phyloP scores from a whole-genome alignment of 306 rosid species.

The Corylus avellana region DNA sequence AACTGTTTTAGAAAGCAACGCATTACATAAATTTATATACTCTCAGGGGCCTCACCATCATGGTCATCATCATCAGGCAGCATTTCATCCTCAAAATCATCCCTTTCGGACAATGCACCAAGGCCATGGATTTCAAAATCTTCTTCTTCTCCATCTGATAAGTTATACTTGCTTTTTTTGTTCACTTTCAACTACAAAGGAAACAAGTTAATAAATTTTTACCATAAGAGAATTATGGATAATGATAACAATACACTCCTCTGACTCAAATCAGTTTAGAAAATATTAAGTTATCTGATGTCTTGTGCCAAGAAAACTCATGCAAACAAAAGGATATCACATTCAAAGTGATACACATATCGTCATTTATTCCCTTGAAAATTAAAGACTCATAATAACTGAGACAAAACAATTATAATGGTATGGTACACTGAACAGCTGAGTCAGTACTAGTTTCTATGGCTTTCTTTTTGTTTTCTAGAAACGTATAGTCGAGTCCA shows the following conservation, averaged over 20 bases:
- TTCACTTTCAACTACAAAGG: slow-evolving; percentile 52
- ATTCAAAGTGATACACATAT: neutral
- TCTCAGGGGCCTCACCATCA: slow-evolving; percentile 30
- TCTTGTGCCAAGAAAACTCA: neutral
- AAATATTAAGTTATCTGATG: neutral
- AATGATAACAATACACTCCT: neutral
- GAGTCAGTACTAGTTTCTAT: neutral
- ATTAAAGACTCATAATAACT: neutral
- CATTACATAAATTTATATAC: slow-evolving; percentile 8
- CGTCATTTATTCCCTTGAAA: neutral
- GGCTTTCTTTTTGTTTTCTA: no score
- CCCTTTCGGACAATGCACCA: slow-evolving; percentile 57
- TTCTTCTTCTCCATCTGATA: slow-evolving; percentile 81
- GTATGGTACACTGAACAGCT: neutral
- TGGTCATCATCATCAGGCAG: slow-evolving; percentile 43
- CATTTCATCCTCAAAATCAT: slow-evolving; percentile 79
- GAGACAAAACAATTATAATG: neutral
- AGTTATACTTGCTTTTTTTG: slow-evolving; percentile 77
- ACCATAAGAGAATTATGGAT: neutral
- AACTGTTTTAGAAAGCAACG: neutral
- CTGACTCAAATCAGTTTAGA: neutral
- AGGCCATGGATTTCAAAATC: slow-evolving; percentile 49
- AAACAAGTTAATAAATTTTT: neutral
- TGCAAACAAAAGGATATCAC: neutral
- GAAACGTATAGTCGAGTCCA: neutral